Evolutionary conservation across 2,329 filamentous ascomycete species (phyloP).

Genomic region (Colletotrichum magnum): DNA sequence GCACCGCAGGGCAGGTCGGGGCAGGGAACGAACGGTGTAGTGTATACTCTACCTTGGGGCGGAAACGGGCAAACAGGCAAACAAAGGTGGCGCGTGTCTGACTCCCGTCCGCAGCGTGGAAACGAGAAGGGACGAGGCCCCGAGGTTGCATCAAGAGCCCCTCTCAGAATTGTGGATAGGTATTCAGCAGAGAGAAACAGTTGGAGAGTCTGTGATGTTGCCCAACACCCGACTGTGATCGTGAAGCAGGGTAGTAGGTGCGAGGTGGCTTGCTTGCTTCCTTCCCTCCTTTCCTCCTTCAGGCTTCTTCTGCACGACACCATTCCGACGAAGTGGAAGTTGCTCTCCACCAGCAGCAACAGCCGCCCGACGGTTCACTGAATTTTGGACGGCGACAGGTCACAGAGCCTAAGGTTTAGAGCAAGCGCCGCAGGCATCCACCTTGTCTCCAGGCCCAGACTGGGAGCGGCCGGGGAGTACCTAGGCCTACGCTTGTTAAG

Average conservation of each 20-base stretch:
- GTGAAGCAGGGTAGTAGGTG: no score
- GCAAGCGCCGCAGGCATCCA: conserved; percentile 10
- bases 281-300: no score
- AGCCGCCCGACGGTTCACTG: no score
- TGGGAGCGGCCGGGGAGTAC: background rate
- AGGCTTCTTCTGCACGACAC: background rate
- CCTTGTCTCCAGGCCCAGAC: conserved; percentile 12
- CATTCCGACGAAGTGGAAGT: background rate
- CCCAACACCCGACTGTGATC: background rate
- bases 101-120: conserved; percentile 9
- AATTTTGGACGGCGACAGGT: background rate
- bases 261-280: no score
- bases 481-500: conserved; percentile 1
- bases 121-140: conserved; percentile 15
- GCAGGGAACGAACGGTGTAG: no score
- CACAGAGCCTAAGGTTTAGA: conserved; percentile 5
- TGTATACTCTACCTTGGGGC: background rate
- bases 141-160: conserved; percentile 1
- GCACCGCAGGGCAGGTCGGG: background rate
- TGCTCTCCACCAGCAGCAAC: no score
- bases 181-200: background rate
- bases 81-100: conserved; percentile 7
- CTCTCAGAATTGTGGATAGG: conserved; percentile 26
- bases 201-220: background rate
- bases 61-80: conserved; percentile 9